These are phyloP conservation scores for Pyricularia grisea DNA, from an alignment of 2,329 filamentous ascomycete species.

Conservation along the genomic window DNA sequence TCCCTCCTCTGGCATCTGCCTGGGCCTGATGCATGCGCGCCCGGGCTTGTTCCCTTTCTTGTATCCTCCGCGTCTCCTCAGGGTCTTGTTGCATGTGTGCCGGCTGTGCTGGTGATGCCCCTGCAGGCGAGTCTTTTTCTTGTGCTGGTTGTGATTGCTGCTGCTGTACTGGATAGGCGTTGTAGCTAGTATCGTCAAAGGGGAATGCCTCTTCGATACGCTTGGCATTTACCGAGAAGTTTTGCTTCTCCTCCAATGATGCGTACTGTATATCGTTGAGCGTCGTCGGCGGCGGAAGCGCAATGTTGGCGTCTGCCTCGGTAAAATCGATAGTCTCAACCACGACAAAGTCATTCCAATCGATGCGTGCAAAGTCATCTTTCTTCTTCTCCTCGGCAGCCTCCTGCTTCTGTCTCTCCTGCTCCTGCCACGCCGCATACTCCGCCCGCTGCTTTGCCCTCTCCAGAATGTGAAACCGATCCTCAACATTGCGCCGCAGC, in stretches of 20 bases:
- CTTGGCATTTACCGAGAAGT: slow-evolving; percentile 73
- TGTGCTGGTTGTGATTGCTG: slow-evolving; percentile 15
- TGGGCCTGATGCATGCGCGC: slow-evolving; percentile 65
- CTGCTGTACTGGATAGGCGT: slow-evolving; percentile 31
- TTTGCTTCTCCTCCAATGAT: slow-evolving; percentile 89
- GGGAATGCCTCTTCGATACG: slow-evolving; percentile 95
- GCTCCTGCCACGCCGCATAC: slow-evolving; percentile 75
- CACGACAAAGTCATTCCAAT: slow-evolving; percentile 96
- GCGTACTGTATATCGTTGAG: slow-evolving; percentile 89
- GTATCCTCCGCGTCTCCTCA: slow-evolving; percentile 54
- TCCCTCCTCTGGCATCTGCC: slow-evolving; percentile 62
- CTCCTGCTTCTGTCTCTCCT: slow-evolving; percentile 81
- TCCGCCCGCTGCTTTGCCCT: slow-evolving; percentile 80
- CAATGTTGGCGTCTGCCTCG: slow-evolving; percentile 75
- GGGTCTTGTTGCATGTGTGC: slow-evolving; percentile 32
- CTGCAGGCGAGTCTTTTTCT: slow-evolving; percentile 13
- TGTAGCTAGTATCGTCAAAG: slow-evolving; percentile 56
- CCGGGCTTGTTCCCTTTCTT: slow-evolving; percentile 51
- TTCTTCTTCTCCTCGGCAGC: slow-evolving; percentile 75
- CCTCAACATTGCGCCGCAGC: slow-evolving; percentile 63
- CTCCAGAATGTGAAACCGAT: slow-evolving; percentile 72
- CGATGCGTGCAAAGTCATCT: slow-evolving; percentile 70
- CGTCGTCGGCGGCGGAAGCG: slow-evolving; percentile 81
- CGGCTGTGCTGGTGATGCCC: slow-evolving; percentile 14
- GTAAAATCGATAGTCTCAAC: slow-evolving; percentile 92